These are phyloP conservation scores for Trichoderma erinaceum DNA, from an alignment of 495 filamentous ascomycete genomes.

Conservation along the genomic window DNA sequence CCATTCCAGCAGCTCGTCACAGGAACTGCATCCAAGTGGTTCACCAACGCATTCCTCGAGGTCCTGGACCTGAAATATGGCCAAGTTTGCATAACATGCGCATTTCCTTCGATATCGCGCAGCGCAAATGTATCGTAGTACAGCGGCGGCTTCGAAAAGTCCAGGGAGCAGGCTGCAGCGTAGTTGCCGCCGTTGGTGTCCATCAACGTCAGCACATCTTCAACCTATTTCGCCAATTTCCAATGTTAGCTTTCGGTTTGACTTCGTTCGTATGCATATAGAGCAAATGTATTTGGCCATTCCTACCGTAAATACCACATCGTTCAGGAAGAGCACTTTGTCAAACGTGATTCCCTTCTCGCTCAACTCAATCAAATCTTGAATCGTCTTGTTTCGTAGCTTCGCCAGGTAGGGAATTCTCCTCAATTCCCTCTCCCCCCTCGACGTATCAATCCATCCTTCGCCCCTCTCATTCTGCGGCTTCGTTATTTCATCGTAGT, in stretches of 20 bases:
- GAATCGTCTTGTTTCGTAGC: constrained; percentile 53
- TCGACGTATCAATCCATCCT: constrained; percentile 55
- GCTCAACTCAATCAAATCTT: constrained; percentile 44
- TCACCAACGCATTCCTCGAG: constrained; percentile 54
- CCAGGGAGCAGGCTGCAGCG: constrained; percentile 74
- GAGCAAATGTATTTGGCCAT: background rate
- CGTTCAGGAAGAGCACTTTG: constrained; percentile 66
- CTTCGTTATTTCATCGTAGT: constrained; percentile 49
- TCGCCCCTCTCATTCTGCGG: constrained; percentile 28
- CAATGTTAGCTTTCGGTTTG: constrained; percentile 3
- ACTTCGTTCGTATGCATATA: background rate
- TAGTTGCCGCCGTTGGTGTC: constrained; percentile 66
- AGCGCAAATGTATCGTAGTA: constrained; percentile 87
- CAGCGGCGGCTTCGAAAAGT: constrained; percentile 59
- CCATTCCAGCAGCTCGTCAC: constrained; percentile 84
- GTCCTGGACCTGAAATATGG: constrained; percentile 64
- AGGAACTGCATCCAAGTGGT: constrained; percentile 49
- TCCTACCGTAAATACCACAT: constrained; percentile 64
- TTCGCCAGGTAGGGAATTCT: constrained; percentile 64
- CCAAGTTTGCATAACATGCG: constrained; percentile 59
- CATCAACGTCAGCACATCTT: constrained; percentile 65
- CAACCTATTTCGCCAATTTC: constrained; percentile 33
- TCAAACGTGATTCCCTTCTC: constrained; percentile 53
- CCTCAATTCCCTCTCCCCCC: constrained; percentile 46
- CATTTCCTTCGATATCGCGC: constrained; percentile 60